Conservation (phyloP, 129 eudicot species). For the Centella asiatica region DNA sequence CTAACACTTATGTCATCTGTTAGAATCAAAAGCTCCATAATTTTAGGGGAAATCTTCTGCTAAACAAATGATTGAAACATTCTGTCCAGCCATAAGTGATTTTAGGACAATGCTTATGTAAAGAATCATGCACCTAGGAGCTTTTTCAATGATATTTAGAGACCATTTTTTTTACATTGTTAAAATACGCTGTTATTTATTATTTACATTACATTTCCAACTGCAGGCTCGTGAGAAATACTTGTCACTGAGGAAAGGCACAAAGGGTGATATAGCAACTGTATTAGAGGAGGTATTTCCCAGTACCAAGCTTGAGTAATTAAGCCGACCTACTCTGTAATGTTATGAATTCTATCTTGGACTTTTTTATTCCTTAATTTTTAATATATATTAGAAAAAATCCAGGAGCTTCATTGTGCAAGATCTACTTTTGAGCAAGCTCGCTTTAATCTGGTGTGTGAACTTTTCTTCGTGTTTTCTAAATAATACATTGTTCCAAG, state of each 20-base stretch:
- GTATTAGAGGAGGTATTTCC: conserved; percentile 82
- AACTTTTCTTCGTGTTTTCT: background rate
- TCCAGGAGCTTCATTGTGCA: conserved; percentile 90
- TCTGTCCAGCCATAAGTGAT: too few relatives aligned
- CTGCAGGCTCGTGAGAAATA: conserved; percentile 93
- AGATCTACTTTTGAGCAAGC: conserved; percentile 97
- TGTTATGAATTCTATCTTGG: background rate
- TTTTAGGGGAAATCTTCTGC: too few relatives aligned
- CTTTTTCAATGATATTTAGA: too few relatives aligned
- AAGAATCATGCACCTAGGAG: too few relatives aligned
- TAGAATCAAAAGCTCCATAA: too few relatives aligned
- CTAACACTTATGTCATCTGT: too few relatives aligned
- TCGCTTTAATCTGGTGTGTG: conserved; percentile 80
- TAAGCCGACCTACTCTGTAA: background rate
- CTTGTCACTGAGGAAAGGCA: conserved; percentile 82
- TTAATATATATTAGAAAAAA: conserved; percentile 14
- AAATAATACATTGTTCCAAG: background rate
- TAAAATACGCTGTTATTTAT: too few relatives aligned
- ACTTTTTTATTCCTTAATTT: background rate
- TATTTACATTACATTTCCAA: conserved; percentile 1
- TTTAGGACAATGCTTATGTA: too few relatives aligned
- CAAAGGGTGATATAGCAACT: conserved; percentile 74
- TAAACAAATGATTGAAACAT: too few relatives aligned
- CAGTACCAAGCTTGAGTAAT: conserved; percentile 1
- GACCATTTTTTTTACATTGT: too few relatives aligned